Percentiles rank a stretch among this genome's conserved stretches.
Evolutionary conservation across 441 rosid genomes (phyloP).

Genomic region (Pelargonium myrrhifolium): DNA sequence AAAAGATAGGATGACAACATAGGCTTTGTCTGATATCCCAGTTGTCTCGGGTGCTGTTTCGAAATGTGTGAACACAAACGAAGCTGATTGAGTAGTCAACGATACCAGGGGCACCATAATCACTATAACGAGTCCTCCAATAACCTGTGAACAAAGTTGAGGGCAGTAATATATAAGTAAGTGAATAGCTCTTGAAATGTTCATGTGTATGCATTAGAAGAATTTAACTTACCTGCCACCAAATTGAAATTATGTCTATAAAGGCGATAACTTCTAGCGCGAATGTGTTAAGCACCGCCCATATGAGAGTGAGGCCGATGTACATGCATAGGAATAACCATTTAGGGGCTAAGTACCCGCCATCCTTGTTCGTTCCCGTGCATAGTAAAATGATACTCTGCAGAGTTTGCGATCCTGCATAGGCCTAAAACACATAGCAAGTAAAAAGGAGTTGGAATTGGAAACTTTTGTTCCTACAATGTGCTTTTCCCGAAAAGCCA

Average conservation of each 20-base stretch:
- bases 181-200: background rate
- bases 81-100: conserved; percentile 37
- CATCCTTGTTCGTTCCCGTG: conserved; percentile 51
- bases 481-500: background rate
- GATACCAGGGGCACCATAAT: conserved; percentile 59
- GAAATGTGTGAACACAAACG: conserved; percentile 48
- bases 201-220: too few relatives aligned
- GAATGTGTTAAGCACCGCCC: conserved; percentile 59
- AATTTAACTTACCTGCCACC: conserved; percentile 52
- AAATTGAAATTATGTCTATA: conserved; percentile 46
- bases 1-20: conserved; percentile 48
- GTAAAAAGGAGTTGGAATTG: too few relatives aligned
- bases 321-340: conserved; percentile 52
- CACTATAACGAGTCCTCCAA: conserved; percentile 50
- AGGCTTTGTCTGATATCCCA: conserved; percentile 48
- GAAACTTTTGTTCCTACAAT: background rate
- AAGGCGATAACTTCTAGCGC: conserved; percentile 52
- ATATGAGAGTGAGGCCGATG: conserved; percentile 37
- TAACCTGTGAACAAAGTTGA: conserved; percentile 26
- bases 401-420: conserved; percentile 51
- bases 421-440: too few relatives aligned
- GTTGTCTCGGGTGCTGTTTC: conserved; percentile 36
- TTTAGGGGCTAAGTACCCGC: conserved; percentile 57
- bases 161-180: background rate
- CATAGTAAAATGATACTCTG: conserved; percentile 49